These are phyloP conservation scores for Glaciozyma antarctica DNA, from an alignment of 768 basidiomycete genomes.

Conservation along the genomic window DNA sequence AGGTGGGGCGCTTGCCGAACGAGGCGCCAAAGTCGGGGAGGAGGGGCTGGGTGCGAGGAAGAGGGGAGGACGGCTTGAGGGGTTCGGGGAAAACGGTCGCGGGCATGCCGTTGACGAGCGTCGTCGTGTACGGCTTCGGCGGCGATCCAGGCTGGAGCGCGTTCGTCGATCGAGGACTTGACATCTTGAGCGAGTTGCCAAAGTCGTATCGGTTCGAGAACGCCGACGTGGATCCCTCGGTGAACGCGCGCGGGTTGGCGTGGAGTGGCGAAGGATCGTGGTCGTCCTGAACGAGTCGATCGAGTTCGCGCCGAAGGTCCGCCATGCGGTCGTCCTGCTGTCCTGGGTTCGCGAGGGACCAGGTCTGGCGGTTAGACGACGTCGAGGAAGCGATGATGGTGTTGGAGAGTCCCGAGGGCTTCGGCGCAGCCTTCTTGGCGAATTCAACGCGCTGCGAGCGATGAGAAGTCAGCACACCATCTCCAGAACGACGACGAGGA, in stretches of 20 bases:
- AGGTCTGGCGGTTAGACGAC: conserved; percentile 24
- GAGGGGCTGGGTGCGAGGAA: background rate
- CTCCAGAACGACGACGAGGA: conserved; percentile 52
- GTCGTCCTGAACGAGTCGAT: conserved; percentile 49
- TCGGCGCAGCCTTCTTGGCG: background rate
- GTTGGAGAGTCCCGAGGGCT: background rate
- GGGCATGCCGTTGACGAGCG: conserved; percentile 14
- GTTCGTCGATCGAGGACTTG: background rate
- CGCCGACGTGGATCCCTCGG: conserved; percentile 29
- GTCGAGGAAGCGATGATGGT: background rate
- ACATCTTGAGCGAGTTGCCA: conserved; percentile 32
- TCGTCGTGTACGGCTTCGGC: background rate
- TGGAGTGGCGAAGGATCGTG: conserved; percentile 20
- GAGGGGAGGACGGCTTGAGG: background rate
- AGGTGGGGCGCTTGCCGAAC: background rate
- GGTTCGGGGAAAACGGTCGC: conserved; percentile 15
- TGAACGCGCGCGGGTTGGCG: conserved; percentile 29
- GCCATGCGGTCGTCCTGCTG: conserved; percentile 46
- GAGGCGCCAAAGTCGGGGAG: conserved; percentile 23
- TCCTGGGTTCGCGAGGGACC: conserved; percentile 43
- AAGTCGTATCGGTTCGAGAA: conserved; percentile 42
- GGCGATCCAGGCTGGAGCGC: background rate
- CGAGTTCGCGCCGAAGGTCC: conserved; percentile 57
- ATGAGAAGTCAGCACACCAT: too few species aligned
- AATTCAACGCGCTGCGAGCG: background rate